phyloP scores from a whole-genome alignment of 2,329 filamentous ascomycete species.

The Penicillium sp. region DNA sequence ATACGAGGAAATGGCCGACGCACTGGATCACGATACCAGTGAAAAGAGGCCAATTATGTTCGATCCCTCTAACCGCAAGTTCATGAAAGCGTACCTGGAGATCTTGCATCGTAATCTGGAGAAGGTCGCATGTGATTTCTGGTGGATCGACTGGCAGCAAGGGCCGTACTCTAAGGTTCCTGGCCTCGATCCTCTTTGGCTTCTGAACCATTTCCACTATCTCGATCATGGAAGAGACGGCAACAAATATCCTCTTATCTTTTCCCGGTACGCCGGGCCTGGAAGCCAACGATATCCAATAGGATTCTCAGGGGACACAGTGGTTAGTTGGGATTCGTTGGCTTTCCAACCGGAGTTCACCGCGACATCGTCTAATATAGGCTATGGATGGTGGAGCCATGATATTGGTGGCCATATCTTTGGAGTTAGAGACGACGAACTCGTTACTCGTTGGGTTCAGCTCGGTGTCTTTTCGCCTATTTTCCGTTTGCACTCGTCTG shows the following conservation, averaged over 20 bases:
- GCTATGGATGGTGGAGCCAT: constrained; percentile 71
- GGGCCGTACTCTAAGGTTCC: constrained; percentile 59
- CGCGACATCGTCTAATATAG: constrained; percentile 68
- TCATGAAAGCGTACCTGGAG: neutral
- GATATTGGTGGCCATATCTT: constrained; percentile 68
- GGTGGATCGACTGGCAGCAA: constrained; percentile 73
- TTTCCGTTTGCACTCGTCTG: neutral
- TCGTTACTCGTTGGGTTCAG: constrained; percentile 28
- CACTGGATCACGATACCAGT: neutral
- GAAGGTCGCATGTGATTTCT: constrained; percentile 63
- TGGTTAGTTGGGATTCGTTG: constrained; percentile 64
- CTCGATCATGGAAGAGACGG: constrained; percentile 55
- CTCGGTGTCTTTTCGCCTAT: neutral
- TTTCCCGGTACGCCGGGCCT: constrained; percentile 66
- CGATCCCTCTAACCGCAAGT: neutral
- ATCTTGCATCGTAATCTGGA: constrained; percentile 56
- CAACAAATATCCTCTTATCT: constrained; percentile 55
- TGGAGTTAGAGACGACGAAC: constrained; percentile 62
- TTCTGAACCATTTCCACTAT: constrained; percentile 69
- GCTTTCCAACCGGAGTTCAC: constrained; percentile 70
- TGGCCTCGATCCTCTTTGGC: constrained; percentile 66
- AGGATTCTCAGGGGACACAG: constrained; percentile 66
- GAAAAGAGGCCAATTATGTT: neutral
- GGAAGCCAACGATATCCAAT: constrained; percentile 68
- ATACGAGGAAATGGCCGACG: neutral